phyloP scores from a whole-genome alignment of 768 basidiomycete genomes.

The Mycena belliarum region DNA sequence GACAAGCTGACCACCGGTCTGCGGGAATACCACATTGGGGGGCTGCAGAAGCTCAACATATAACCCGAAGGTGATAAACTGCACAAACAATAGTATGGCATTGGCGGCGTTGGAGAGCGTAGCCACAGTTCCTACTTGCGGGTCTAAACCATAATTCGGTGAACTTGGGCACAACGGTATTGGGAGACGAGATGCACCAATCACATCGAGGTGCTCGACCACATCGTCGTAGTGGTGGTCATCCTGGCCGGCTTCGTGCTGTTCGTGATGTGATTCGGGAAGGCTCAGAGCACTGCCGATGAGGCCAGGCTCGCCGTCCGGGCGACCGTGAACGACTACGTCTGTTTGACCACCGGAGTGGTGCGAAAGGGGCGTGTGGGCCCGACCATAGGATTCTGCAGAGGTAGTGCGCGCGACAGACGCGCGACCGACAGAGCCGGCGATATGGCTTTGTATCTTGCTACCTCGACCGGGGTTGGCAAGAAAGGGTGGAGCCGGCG shows the following conservation, averaged over 20 bases:
- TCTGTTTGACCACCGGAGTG: constrained; percentile 40
- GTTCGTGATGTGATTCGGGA: constrained; percentile 25
- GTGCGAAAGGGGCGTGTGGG: constrained; percentile 15
- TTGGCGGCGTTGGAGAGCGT: constrained; percentile 81
- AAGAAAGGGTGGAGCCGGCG: constrained; percentile 3
- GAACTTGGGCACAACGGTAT: not conserved
- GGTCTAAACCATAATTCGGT: constrained; percentile 49
- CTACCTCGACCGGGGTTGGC: constrained; percentile 25
- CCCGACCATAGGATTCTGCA: constrained; percentile 8
- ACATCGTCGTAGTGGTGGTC: constrained; percentile 72
- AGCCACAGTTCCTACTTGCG: constrained; percentile 72
- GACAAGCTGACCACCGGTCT: constrained; percentile 68
- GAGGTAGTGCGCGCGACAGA: constrained; percentile 2
- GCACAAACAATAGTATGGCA: constrained; percentile 63
- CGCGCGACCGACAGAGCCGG: constrained; percentile 7
- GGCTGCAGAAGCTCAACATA: constrained; percentile 40
- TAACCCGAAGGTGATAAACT: not conserved
- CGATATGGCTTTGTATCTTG: constrained; percentile 35
- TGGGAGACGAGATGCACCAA: constrained; percentile 45
- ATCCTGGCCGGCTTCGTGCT: constrained; percentile 20
- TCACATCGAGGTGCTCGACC: constrained; percentile 82
- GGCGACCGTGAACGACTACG: constrained; percentile 34
- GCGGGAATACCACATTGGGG: constrained; percentile 70
- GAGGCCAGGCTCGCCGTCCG: constrained; percentile 38
- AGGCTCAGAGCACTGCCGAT: constrained; percentile 49